These are phyloP conservation scores for Saccharomycopsis vini DNA, from an alignment of 805 yeast species.

Conservation along the genomic window DNA sequence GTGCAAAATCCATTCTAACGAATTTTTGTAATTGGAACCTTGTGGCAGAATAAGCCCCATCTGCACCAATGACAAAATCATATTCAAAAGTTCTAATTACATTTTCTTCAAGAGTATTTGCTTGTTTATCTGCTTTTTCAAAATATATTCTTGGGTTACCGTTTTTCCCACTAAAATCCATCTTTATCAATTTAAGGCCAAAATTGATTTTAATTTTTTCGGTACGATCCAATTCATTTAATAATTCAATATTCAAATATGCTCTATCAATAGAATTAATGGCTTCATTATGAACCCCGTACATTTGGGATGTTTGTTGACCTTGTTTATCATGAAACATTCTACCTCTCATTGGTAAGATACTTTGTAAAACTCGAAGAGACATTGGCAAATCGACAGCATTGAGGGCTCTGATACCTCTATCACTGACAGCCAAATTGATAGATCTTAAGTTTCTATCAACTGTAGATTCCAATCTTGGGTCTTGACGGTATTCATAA, in stretches of 20 bases:
- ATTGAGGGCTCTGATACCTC: constrained; percentile 68
- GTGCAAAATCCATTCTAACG: constrained; percentile 60
- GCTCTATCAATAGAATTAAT: constrained; percentile 82
- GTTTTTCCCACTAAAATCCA: constrained; percentile 27
- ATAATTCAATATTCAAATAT: constrained; percentile 51
- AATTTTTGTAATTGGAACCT: constrained; percentile 59
- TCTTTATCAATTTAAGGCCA: constrained; percentile 43
- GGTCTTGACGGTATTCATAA: constrained; percentile 66
- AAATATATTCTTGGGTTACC: constrained; percentile 21
- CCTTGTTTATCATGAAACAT: constrained; percentile 77
- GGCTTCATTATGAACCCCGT: constrained; percentile 62
- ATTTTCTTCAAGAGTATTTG: constrained; percentile 20
- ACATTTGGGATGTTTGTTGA: constrained; percentile 53
- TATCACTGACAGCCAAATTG: constrained; percentile 77
- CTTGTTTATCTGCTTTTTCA: constrained; percentile 11
- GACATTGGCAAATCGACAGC: constrained; percentile 55
- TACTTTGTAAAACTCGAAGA: constrained; percentile 41
- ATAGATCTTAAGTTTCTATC: constrained; percentile 53
- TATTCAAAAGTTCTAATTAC: constrained; percentile 24
- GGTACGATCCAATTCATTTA: constrained; percentile 52
- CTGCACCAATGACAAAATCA: constrained; percentile 72
- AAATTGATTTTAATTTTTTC: constrained; percentile 41
- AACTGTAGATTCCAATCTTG: constrained; percentile 32
- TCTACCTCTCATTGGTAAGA: constrained; percentile 82
- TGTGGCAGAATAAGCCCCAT: constrained; percentile 73